phyloP scores from a whole-genome alignment of 441 rosid genomes.

The Lagerstroemia fauriei region DNA sequence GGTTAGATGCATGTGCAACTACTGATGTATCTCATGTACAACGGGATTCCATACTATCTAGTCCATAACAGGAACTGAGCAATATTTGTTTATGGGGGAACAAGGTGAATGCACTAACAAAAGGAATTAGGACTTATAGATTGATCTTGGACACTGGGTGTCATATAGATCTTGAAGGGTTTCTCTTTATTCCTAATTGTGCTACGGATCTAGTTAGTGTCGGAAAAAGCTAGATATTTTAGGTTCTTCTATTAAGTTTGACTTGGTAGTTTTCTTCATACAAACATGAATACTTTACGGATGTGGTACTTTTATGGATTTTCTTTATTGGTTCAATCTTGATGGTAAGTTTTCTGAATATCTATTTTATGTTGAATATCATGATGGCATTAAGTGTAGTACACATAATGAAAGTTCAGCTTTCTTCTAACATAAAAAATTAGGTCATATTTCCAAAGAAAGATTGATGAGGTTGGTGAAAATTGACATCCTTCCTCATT shows the following conservation, averaged over 20 bases:
- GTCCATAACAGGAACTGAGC: background rate
- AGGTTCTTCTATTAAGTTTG: background rate
- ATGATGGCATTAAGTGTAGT: background rate
- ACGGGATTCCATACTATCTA: too few relatives aligned
- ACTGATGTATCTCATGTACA: background rate
- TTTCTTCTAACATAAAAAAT: background rate
- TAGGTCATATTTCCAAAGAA: slow-evolving; percentile 11
- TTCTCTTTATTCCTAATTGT: background rate
- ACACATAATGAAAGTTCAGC: slow-evolving; percentile 3
- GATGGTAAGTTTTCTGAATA: background rate
- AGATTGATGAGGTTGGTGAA: slow-evolving; percentile 14
- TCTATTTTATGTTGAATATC: background rate
- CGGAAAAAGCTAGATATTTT: background rate
- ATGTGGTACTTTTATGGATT: background rate
- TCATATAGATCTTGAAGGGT: background rate
- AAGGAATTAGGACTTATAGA: background rate
- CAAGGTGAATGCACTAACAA: background rate
- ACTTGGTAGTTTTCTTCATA: background rate
- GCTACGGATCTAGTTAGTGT: background rate
- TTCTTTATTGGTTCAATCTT: too few relatives aligned
- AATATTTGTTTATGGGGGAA: background rate
- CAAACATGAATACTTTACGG: background rate
- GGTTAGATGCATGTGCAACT: background rate
- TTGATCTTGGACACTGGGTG: background rate
- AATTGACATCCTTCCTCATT: background rate